phyloP scores from a whole-genome alignment of 2,329 filamentous ascomycete genomes.

The Fusarium xylarioides region DNA sequence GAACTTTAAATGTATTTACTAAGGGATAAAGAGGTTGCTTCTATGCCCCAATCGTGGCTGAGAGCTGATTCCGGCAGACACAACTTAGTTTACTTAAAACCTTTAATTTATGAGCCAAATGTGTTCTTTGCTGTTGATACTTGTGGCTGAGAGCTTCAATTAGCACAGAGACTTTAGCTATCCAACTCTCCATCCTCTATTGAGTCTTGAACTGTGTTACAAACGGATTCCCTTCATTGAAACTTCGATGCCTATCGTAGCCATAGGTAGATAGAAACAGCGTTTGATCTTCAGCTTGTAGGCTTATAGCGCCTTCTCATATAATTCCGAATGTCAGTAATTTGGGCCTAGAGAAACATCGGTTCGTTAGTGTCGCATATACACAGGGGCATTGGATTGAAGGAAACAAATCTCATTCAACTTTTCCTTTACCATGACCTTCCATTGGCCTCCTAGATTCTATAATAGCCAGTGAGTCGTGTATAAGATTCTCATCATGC shows the following conservation, averaged over 20 bases:
- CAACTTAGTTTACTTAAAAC: neutral
- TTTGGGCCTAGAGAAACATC: neutral
- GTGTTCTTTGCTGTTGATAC: neutral
- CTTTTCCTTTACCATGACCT: neutral
- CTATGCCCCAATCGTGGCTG: neutral
- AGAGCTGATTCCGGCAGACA: no score
- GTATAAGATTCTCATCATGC: neutral
- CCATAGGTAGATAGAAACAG: neutral
- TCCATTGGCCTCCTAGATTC: neutral
- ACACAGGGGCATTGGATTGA: neutral
- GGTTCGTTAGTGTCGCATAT: neutral
- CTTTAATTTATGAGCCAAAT: neutral
- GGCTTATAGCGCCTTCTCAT: neutral
- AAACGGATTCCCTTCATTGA: neutral
- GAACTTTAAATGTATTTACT: neutral
- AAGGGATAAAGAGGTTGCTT: neutral
- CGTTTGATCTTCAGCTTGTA: neutral
- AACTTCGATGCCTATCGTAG: neutral
- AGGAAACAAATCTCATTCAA: neutral
- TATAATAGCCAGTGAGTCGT: accelerated
- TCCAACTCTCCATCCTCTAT: neutral
- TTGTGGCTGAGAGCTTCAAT: neutral
- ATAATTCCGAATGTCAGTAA: neutral
- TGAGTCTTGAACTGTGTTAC: neutral
- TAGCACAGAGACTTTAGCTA: neutral